These are phyloP conservation scores for Vararia minispora DNA, from an alignment of 768 basidiomycete species.

Conservation along the genomic window DNA sequence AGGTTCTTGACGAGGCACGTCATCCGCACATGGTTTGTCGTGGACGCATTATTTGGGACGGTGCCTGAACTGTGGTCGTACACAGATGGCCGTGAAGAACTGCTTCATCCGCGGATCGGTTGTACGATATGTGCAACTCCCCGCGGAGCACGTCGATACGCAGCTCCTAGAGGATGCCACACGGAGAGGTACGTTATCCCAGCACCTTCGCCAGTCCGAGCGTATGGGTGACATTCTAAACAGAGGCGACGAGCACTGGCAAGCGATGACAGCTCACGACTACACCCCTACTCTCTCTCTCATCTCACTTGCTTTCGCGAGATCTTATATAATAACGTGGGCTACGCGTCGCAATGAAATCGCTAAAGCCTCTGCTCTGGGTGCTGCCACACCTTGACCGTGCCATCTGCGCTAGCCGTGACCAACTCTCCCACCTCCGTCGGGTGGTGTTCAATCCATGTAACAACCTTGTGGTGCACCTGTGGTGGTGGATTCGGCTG, in stretches of 20 bases:
- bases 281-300: no score
- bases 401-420: conserved; percentile 86
- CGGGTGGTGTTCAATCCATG: conserved; percentile 90
- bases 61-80: neutral
- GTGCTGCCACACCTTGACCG: conserved; percentile 79
- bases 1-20: conserved; percentile 81
- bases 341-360: neutral
- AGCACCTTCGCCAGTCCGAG: neutral
- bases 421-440: conserved; percentile 72
- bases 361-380: conserved; percentile 16
- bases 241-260: conserved; percentile 7
- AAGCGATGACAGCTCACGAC: no score
- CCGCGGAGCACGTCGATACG: conserved; percentile 88
- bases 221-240: neutral
- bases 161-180: conserved; percentile 95
- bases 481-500: conserved; percentile 66
- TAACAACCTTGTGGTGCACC: conserved; percentile 75
- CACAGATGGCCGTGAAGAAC: conserved; percentile 95
- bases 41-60: neutral
- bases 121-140: conserved; percentile 93
- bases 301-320: no score
- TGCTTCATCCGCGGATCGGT: conserved; percentile 98
- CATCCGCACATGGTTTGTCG: conserved; percentile 91
- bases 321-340: neutral
- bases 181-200: conserved; percentile 58